Evolutionary conservation across 352 stramenopile species (phyloP), one percentile per base, ranked within the genome.

Genomic region (Ophiocytium majus): DNA sequence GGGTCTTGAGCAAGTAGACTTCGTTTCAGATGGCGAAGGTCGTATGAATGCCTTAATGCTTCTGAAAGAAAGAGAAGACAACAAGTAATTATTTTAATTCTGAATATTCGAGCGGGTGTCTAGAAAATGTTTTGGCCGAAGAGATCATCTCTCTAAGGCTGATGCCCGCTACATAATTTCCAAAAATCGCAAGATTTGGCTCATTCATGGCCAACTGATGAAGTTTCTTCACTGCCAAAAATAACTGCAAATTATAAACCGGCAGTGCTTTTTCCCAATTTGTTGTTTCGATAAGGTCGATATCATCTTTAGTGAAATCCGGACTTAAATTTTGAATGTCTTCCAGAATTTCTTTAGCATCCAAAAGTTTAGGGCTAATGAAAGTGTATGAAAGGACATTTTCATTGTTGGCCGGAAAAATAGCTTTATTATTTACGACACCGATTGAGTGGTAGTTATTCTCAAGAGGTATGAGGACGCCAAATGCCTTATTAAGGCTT

Each of bases 381-480:
- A 71, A 28, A 71, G 57, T 71, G 57, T 71, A 71, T 28, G 57
- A 71, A 71, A 71, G 57, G 19, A 71, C 28, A 28, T 71, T 71
- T 28, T 71, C 57, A 28, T 71, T 71, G 57, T 71, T 71, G 57
- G 57, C 57, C 57, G 57, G 57, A 28, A 71, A 71, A 23, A 71
- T 71, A 23, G 57, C 57, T 28, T 71, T 71, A 28, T 71, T 71
- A 71, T 71, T 71, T 23, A 71, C 19, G 28, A 71, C 28, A 71
- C 57, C 57, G 57, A 71, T 23, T 71, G 57, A 71, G 28, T 71
- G 23, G 57, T 23, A 71, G 28, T 28, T 28, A 23, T 23, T 71
- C 28, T 71, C 57, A 23, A 23, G 57, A 28, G 57, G 57, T 23
- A 71, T 71, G 19, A 71, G 28, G 57, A 71, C 57, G 19, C 57